Percentiles rank a stretch among this genome's conserved stretches.
Conservation (phyloP, 2,329 filamentous ascomycete genomes). For the Lachnellula hyalina region DNA sequence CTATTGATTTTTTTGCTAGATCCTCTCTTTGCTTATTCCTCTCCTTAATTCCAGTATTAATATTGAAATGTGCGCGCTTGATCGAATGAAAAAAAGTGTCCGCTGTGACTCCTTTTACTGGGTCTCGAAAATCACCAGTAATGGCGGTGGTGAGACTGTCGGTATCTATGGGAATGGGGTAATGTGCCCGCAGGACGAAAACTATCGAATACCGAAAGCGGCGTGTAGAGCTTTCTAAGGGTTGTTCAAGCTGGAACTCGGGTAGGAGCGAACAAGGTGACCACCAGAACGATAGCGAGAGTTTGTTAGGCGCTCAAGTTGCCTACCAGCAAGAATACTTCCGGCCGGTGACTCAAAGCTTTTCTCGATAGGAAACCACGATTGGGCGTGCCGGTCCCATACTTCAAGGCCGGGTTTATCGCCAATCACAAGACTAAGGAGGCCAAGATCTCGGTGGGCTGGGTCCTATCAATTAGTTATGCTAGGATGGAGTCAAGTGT, state of each 20-base stretch:
- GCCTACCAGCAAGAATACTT: slow-evolving; percentile 22
- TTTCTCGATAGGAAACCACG: slow-evolving; percentile 21
- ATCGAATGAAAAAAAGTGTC: slow-evolving; percentile 17
- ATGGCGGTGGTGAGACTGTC: slow-evolving; percentile 21
- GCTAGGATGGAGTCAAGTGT: too few relatives aligned
- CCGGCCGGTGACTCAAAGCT: slow-evolving; percentile 12
- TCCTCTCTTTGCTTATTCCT: slow-evolving; percentile 19
- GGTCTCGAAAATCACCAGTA: slow-evolving; percentile 18
- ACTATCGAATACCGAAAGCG: slow-evolving; percentile 24
- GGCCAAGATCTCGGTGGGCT: slow-evolving; percentile 25
- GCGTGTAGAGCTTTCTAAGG: background rate
- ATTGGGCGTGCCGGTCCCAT: slow-evolving; percentile 11
- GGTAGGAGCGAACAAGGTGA: slow-evolving; percentile 23
- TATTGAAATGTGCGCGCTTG: slow-evolving; percentile 20
- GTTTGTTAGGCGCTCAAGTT: slow-evolving; percentile 22
- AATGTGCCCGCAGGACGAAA: slow-evolving; percentile 26
- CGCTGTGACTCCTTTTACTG: slow-evolving; percentile 16
- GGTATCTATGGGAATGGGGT: slow-evolving; percentile 19
- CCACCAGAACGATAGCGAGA: slow-evolving; percentile 20
- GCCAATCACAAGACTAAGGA: slow-evolving; percentile 25
- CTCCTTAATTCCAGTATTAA: slow-evolving; percentile 19
- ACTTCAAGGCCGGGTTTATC: slow-evolving; percentile 27
- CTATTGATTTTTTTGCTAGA: slow-evolving; percentile 10
- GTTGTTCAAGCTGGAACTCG: background rate
- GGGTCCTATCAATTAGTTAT: background rate